phyloP scores from a whole-genome alignment of 192 early-diverging fungal species.

The Allomyces macrogynus region DNA sequence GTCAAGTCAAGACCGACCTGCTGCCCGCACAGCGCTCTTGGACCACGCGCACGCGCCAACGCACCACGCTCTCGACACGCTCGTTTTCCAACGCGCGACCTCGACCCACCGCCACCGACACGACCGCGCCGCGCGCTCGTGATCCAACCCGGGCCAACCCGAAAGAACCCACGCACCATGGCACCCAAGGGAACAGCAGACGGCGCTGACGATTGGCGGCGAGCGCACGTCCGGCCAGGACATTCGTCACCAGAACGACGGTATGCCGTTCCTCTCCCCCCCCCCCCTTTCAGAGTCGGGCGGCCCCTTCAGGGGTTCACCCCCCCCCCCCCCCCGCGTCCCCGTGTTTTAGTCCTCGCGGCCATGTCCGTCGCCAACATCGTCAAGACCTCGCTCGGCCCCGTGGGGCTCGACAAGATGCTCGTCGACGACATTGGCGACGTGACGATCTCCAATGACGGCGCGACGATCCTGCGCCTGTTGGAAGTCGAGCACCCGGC shows the following conservation, averaged over 20 bases:
- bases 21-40: too few relatives aligned
- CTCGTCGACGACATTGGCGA: constrained; percentile 98
- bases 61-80: too few relatives aligned
- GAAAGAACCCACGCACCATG: neutral
- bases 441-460: constrained; percentile 98
- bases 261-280: too few relatives aligned
- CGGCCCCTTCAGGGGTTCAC: too few relatives aligned
- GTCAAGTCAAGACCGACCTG: too few relatives aligned
- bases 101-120: too few relatives aligned
- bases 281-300: too few relatives aligned
- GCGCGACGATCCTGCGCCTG: constrained; percentile 89
- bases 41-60: too few relatives aligned
- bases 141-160: too few relatives aligned
- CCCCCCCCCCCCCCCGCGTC: too few relatives aligned
- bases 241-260: constrained; percentile 89
- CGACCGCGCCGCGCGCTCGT: too few relatives aligned
- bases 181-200: constrained; percentile 6
- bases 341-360: constrained; percentile 52
- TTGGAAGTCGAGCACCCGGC: constrained; percentile 98
- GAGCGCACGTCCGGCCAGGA: constrained; percentile 74
- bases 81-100: too few relatives aligned
- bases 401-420: constrained; percentile 99
- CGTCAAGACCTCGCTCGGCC: constrained; percentile 94
- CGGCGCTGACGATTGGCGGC: constrained; percentile 62
- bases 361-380: constrained; percentile 92